phyloP scores from a whole-genome alignment of 352 stramenopile genomes.

The Poterioochromonas sp. region DNA sequence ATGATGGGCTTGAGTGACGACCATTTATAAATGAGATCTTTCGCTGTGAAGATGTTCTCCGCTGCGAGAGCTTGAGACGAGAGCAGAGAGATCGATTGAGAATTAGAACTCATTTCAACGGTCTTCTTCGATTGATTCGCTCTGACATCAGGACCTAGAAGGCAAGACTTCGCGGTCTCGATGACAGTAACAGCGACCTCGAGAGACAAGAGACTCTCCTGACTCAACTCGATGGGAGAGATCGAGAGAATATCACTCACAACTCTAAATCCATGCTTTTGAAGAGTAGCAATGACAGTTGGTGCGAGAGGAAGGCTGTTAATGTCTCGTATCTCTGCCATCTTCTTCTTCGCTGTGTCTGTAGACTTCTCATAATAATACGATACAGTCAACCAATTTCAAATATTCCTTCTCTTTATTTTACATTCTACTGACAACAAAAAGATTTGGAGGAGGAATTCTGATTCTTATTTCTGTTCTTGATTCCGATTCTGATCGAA shows the following conservation, averaged over 20 bases:
- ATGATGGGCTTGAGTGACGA: conserved; percentile 28
- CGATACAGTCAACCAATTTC: too few relatives aligned
- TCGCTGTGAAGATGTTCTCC: neutral
- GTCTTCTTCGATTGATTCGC: too few relatives aligned
- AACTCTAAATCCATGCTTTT: conserved; percentile 20
- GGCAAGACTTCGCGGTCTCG: too few relatives aligned
- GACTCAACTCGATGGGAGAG: neutral
- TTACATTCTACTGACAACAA: too few relatives aligned
- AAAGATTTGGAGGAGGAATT: too few relatives aligned
- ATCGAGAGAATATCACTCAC: neutral
- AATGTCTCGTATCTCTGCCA: conserved; percentile 9
- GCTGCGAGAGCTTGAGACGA: neutral
- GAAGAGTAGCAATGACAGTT: neutral
- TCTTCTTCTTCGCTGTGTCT: too few relatives aligned
- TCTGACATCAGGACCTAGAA: too few relatives aligned
- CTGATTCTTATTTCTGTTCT: too few relatives aligned
- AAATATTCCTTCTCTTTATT: too few relatives aligned
- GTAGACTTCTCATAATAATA: too few relatives aligned
- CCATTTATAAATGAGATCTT: neutral
- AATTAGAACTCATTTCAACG: neutral
- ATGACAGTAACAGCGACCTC: neutral
- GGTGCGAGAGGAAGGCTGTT: neutral
- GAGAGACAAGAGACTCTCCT: neutral
- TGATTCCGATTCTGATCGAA: too few relatives aligned
- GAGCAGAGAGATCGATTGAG: neutral